Evolutionary conservation across 768 basidiomycete genomes (phyloP), one percentile per base, ranked within the genome.

Genomic region (Antrodiella citrinella): DNA sequence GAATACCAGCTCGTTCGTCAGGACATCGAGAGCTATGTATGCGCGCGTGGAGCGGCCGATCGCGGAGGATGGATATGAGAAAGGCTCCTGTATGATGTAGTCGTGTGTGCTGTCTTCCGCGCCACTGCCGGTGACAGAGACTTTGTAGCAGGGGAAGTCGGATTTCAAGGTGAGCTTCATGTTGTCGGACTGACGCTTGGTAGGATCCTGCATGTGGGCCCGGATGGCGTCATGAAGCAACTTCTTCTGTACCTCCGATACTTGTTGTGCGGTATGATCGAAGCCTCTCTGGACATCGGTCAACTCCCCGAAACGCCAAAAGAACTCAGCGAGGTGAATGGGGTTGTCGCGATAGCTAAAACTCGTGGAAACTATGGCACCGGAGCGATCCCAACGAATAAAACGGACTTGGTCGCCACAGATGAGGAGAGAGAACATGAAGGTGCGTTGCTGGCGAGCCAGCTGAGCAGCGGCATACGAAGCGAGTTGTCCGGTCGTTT

Each of bases 381-480:
- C 70, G 2, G 65, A 53, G 2, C 69, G 61, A 47, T 72, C 70
- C 53, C 61, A 59, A 3, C 62, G 59, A 18, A 72, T 55, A 26
- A 71, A 49, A 2, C 68, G 63, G 7, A 54, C 65, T 19, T 45
- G 47, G 0, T 52, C 50, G 24, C 62, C 59, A 13, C 40, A 55
- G 18, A 72, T 51, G 25, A 54, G 57, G 39, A 69, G 26, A 0
- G 63, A 55, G 55, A 68, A 69, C 4, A 52, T 39, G 35, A 56
- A 62, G 0, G 49, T 52, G 4, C 69, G 65, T 41, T 60, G 59
- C 46, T 69, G 69, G 11, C 58, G 53, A n/a, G 54, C 45, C 30
- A 50, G 54, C 30, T 54, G 47, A 10, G 59, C 59, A 13, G 52
- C 57, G 4, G 59, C 54, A 24, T 65, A 59, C 4, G 51, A 20